A percentile compares a stretch with the other conserved stretches of the same genome.
Evolutionary conservation across 1,284 basidiomycete genomes (phyloP).

Genomic region (Sporisorium sorghi): DNA sequence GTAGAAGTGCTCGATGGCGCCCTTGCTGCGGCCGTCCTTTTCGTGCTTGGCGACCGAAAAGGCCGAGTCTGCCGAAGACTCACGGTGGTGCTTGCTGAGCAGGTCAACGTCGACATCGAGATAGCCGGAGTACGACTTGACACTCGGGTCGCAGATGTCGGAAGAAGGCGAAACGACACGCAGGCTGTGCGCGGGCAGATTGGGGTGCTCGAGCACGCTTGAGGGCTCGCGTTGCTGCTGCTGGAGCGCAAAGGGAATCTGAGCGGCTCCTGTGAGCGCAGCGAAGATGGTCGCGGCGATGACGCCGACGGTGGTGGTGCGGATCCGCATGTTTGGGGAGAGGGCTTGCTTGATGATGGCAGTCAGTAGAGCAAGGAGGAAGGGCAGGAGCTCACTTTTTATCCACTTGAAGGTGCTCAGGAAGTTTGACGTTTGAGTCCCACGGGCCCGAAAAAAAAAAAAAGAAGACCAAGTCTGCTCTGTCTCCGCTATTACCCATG

Average conservation of each 20-base stretch:
- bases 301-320: slow-evolving; percentile 1
- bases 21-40: slow-evolving; percentile 41
- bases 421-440: no score
- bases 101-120: slow-evolving; percentile 67
- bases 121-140: slow-evolving; percentile 64
- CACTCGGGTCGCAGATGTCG: slow-evolving; percentile 56
- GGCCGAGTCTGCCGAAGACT: not conserved
- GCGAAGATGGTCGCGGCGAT: slow-evolving; percentile 19
- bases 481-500: no score
- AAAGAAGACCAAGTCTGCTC: no score
- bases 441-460: no score
- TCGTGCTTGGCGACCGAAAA: slow-evolving; percentile 25
- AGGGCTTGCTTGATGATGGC: not conserved
- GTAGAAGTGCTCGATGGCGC: slow-evolving; percentile 68
- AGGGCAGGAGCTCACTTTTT: no score
- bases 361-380: not conserved
- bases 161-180: slow-evolving; percentile 56
- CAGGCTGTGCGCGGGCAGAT: slow-evolving; percentile 65
- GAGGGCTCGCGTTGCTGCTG: slow-evolving; percentile 4
- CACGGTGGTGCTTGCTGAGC: slow-evolving; percentile 43
- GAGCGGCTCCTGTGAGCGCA: slow-evolving; percentile 25
- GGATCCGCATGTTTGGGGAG: slow-evolving; percentile 22
- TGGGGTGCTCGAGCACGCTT: slow-evolving; percentile 48
- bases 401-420: no score
- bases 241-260: slow-evolving; percentile 42